A percentile compares a stretch with the other conserved stretches of the same genome.
Evolutionary conservation across 208 protist species (phyloP).

Genomic region (Trypanosoma scelopori): DNA sequence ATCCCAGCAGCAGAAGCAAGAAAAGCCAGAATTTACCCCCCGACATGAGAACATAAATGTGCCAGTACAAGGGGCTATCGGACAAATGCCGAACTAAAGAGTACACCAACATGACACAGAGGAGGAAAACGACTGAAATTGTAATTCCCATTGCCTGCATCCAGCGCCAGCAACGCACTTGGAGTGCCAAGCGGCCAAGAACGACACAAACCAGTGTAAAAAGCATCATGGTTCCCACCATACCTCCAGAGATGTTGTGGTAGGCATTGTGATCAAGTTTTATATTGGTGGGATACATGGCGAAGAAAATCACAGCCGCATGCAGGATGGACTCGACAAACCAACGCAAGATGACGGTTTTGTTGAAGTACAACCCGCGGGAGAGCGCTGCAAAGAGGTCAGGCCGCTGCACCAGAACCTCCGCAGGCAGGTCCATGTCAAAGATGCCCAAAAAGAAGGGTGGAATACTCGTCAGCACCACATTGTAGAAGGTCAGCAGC

Average conservation of each 20-base stretch:
- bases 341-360: conserved; percentile 49
- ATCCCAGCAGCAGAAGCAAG: conserved; percentile 51
- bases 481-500: conserved; percentile 89
- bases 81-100: conserved; percentile 53
- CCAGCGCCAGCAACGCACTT: conserved; percentile 80
- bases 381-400: conserved; percentile 74
- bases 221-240: conserved; percentile 67
- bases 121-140: conserved; percentile 49
- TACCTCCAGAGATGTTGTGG: conserved; percentile 44
- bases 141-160: conserved; percentile 58
- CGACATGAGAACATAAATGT: conserved; percentile 58
- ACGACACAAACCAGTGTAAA: conserved; percentile 71
- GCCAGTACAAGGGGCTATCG: conserved; percentile 65
- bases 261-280: conserved; percentile 20
- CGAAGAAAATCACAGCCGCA: conserved; percentile 65
- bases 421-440: conserved; percentile 90
- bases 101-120: conserved; percentile 63
- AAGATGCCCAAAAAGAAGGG: conserved; percentile 92
- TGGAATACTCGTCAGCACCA: conserved; percentile 84
- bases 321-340: conserved; percentile 55
- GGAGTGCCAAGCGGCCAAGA: conserved; percentile 56
- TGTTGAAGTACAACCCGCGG: conserved; percentile 78
- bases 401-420: conserved; percentile 54
- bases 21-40: conserved; percentile 80
- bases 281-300: conserved; percentile 46